Evolutionary conservation across 345 rosid genomes (phyloP), one percentile per base, ranked within the genome.

Genomic region (Linum tenue): DNA sequence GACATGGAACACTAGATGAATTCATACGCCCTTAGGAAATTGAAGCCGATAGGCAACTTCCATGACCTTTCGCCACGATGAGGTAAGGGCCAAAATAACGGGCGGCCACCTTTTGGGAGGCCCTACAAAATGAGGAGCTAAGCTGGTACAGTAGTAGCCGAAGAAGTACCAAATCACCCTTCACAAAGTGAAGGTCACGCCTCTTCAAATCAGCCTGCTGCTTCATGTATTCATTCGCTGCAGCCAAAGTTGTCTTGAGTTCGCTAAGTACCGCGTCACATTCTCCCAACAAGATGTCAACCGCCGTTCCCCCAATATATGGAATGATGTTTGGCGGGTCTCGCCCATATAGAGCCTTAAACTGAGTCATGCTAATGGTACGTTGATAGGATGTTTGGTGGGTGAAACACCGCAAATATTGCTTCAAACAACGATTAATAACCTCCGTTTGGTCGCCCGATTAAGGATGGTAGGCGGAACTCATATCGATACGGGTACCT

Each of bases 401-500:
- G 8, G 39, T 43, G 9, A 39, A 40, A 7, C 35, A 63, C 5
- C 16, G 2, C 22, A 69, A 16, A 15, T 60, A 62, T 37, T 69
- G 53, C 39, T 60, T 59, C 9, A 68, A 3, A 60, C 65, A 60
- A 3, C 1, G 31, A 22, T 22, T 22, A 22, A 22, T 22, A 22
- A 22, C 0, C 31, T 22, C 31, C 31, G 31, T 22, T 22, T 22
- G 31, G 31, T 22, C 31, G 31, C 1, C 31, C 31, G 31, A 22
- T 22, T 22, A 1, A 22, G 53, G 72, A 7, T 62, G 72, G 67
- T 69, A 69, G 4, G 60, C 36, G 0, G 59, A 42, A 53, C 37
- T 50, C 4, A 61, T 5, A 1, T 22, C 1, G 31, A 22, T 22
- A 22, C 31, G 31, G 31, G 31, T 22, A 22, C 31, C 31, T 22